Conservation (phyloP, 2,329 filamentous ascomycete genomes). For the Clonostachys byssicola region DNA sequence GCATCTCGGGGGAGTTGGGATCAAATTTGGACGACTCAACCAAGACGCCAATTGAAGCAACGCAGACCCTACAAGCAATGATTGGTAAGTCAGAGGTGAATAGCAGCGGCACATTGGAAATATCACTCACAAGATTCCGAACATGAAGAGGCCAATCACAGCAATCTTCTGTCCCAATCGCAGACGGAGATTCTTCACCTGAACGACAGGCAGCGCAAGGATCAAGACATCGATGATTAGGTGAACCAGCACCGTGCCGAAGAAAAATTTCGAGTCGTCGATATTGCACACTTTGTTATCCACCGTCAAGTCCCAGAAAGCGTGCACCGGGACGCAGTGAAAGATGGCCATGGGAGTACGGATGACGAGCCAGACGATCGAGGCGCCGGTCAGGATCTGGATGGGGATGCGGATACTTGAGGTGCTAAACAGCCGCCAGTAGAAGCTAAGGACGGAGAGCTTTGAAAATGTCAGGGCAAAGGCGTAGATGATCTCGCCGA, state of each 20-base stretch:
- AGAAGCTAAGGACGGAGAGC: slow-evolving; percentile 17
- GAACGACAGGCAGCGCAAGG: slow-evolving; percentile 13
- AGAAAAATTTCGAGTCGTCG: slow-evolving; percentile 16
- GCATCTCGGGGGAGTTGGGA: neutral
- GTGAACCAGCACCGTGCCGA: slow-evolving; percentile 15
- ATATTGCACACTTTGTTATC: slow-evolving; percentile 14
- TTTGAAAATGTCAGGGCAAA: slow-evolving; percentile 17
- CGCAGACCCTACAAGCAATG: slow-evolving; percentile 1
- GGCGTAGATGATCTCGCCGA: slow-evolving; percentile 18
- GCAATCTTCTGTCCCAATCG: slow-evolving; percentile 9
- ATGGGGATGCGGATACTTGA: slow-evolving; percentile 13
- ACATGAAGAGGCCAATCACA: slow-evolving; percentile 11
- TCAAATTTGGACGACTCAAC: slow-evolving; percentile 1
- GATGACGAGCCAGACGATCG: slow-evolving; percentile 18
- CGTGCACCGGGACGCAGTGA: slow-evolving; percentile 18
- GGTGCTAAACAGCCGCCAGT: slow-evolving; percentile 22
- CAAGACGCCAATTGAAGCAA: slow-evolving; percentile 1
- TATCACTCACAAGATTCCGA: slow-evolving; percentile 10
- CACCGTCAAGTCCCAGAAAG: slow-evolving; percentile 18
- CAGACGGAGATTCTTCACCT: slow-evolving; percentile 14
- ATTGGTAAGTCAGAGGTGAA: neutral
- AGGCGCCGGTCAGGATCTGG: slow-evolving; percentile 11
- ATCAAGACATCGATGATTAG: slow-evolving; percentile 16
- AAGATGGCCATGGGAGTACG: slow-evolving; percentile 19
- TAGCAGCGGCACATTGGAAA: neutral